A percentile compares a stretch with the other conserved stretches of the same genome.
Evolutionary conservation across 306 rosid genomes (phyloP).

Genomic region (Pyrus bretschneideri): DNA sequence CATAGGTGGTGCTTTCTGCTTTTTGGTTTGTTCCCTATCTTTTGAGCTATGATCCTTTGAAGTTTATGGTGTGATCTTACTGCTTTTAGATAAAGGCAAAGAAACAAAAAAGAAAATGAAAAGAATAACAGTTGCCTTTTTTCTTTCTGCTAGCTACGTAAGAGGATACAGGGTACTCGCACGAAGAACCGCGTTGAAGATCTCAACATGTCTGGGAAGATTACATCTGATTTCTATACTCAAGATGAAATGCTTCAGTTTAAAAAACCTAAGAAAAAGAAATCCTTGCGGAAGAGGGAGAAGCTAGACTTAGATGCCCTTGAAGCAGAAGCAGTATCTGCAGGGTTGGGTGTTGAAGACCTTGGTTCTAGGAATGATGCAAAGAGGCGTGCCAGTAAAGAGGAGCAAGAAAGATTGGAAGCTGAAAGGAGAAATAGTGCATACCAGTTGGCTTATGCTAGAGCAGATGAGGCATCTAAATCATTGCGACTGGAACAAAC

Average conservation of each 20-base stretch:
- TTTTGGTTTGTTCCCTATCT: neutral
- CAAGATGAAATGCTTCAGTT: conserved; percentile 81
- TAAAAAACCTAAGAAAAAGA: conserved; percentile 92
- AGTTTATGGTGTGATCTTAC: neutral
- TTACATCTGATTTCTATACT: conserved; percentile 70
- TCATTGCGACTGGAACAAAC: conserved; percentile 59
- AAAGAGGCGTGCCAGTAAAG: conserved; percentile 56
- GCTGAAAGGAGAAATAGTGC: conserved; percentile 75
- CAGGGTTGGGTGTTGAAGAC: conserved; percentile 87
- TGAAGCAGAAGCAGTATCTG: conserved; percentile 87
- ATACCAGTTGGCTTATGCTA: conserved; percentile 77
- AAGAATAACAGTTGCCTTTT: neutral
- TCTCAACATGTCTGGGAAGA: conserved; percentile 58
- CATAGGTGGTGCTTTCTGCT: neutral
- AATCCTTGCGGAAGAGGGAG: conserved; percentile 83
- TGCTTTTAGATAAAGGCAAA: neutral
- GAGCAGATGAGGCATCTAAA: conserved; percentile 88
- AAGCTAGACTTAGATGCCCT: conserved; percentile 87
- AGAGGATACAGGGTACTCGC: conserved; percentile 60
- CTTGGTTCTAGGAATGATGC: conserved; percentile 80
- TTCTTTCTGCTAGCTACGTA: conserved; percentile 55
- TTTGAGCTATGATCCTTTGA: neutral
- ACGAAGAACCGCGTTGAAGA: conserved; percentile 46
- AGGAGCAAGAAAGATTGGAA: conserved; percentile 67
- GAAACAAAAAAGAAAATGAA: neutral